Conservation (phyloP, 768 basidiomycete species). For the Holtermanniella nyarrowii region DNA sequence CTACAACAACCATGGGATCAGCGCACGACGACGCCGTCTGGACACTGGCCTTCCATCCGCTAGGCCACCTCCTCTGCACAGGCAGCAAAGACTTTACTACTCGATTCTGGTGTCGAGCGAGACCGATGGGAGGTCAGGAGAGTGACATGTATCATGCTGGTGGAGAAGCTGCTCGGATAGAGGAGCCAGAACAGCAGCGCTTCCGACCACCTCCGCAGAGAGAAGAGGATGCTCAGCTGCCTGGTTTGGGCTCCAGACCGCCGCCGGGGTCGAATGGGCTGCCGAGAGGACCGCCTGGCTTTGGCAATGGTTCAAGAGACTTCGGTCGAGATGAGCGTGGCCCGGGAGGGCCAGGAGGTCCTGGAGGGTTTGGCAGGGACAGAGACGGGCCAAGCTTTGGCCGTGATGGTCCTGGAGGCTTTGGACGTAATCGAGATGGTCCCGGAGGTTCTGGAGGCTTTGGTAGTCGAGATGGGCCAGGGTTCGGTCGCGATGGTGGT, state of each 20-base stretch:
- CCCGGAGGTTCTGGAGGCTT: neutral
- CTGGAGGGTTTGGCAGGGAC: constrained; percentile 5
- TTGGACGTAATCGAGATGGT: constrained; percentile 3
- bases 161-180: constrained; percentile 16
- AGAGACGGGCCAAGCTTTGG: no score
- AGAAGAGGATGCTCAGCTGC: constrained; percentile 9
- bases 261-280: constrained; percentile 40
- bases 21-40: constrained; percentile 98
- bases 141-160: constrained; percentile 38
- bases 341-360: constrained; percentile 3
- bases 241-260: neutral
- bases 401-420: constrained; percentile 4
- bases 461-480: constrained; percentile 1
- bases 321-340: constrained; percentile 1
- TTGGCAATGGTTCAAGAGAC: neutral
- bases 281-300: neutral
- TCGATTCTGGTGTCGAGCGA: constrained; percentile 81
- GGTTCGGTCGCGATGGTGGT: neutral
- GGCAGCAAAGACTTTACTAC: constrained; percentile 98
- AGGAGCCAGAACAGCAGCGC: neutral
- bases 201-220: neutral
- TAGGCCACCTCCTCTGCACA: constrained; percentile 85
- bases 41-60: constrained; percentile 87
- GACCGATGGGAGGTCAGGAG: constrained; percentile 37
- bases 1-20: constrained; percentile 77